Conservation (phyloP, 176 grass and related monocot species). For the Aegilops longissima region DNA sequence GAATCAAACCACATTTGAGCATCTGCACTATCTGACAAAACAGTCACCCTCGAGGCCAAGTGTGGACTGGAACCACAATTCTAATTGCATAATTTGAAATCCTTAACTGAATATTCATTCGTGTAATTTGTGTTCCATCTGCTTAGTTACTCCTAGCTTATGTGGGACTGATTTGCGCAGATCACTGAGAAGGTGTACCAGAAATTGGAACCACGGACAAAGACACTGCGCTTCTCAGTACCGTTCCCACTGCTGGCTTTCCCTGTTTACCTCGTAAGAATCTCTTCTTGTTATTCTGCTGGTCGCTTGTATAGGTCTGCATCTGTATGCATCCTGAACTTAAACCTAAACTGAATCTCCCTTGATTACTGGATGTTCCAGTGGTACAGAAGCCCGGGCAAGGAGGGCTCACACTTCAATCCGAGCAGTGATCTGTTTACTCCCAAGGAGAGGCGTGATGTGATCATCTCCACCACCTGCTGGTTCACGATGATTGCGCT, state of each 20-base stretch:
- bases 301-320: neutral
- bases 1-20: neutral
- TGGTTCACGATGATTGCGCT: slow-evolving; percentile 58
- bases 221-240: slow-evolving; percentile 57
- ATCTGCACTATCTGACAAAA: neutral
- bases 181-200: slow-evolving; percentile 66
- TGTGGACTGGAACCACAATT: neutral
- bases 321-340: neutral
- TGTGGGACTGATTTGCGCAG: slow-evolving; percentile 33
- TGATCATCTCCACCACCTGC: slow-evolving; percentile 67
- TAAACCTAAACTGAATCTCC: neutral
- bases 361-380: slow-evolving; percentile 17
- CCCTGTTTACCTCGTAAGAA: slow-evolving; percentile 74
- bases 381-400: slow-evolving; percentile 73
- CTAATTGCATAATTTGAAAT: neutral
- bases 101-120: neutral
- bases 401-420: slow-evolving; percentile 71
- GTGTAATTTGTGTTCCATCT: neutral
- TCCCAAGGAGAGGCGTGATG: slow-evolving; percentile 52
- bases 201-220: slow-evolving; percentile 37
- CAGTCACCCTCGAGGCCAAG: neutral
- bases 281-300: neutral
- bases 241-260: slow-evolving; percentile 77
- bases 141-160: neutral
- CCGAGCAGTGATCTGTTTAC: slow-evolving; percentile 72